Percentiles rank a stretch among this genome's conserved stretches.
Evolutionary conservation across 306 rosid species (phyloP).

Genomic region (Geum urbanum): DNA sequence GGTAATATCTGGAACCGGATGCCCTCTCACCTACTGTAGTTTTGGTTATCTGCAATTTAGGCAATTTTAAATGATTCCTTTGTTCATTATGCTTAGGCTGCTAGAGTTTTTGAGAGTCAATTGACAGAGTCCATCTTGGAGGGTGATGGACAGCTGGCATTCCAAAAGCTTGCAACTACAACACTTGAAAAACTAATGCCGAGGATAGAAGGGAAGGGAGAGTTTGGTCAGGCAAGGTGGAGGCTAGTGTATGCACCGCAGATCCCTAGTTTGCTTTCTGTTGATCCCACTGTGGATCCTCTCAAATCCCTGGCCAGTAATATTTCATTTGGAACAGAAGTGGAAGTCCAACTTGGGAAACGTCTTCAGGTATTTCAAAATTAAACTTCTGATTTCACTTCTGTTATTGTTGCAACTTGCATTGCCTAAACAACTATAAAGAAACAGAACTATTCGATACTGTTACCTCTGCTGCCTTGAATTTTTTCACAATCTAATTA

Average conservation of each 20-base stretch:
- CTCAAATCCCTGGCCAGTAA: conserved; percentile 63
- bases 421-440: no score
- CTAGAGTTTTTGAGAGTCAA: conserved; percentile 76
- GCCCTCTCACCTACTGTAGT: conserved; percentile 54
- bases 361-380: conserved; percentile 64
- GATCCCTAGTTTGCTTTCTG: conserved; percentile 65
- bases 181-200: conserved; percentile 91
- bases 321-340: conserved; percentile 81
- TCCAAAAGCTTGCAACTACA: conserved; percentile 78
- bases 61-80: not conserved
- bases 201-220: conserved; percentile 88
- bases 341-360: conserved; percentile 93
- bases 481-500: not conserved
- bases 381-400: conserved; percentile 15
- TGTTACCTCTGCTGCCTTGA: not conserved
- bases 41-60: not conserved
- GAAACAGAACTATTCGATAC: not conserved
- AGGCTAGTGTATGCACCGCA: conserved; percentile 80
- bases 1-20: conserved; percentile 76
- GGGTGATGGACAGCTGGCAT: conserved; percentile 63
- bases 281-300: conserved; percentile 61
- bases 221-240: conserved; percentile 88
- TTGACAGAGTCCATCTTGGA: conserved; percentile 65
- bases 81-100: conserved; percentile 44
- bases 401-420: not conserved